Evolutionary conservation across 1,284 basidiomycete genomes (phyloP), one percentile per base, ranked within the genome.

Genomic region (Papiliotrema nemorosa): DNA sequence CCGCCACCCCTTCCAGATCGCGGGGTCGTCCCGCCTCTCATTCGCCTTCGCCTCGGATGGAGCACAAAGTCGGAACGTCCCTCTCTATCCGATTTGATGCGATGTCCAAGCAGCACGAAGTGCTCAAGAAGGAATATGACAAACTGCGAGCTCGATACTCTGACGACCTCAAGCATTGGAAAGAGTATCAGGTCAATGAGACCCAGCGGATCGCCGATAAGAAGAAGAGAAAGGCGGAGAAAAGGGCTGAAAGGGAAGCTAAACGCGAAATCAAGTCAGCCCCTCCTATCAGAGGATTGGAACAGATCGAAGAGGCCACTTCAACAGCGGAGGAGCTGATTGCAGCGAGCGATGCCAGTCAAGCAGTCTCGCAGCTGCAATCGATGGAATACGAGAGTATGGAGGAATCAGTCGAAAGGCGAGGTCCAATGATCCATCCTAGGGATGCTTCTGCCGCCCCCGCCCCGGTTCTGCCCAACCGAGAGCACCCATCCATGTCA

Each of bases 131-230:
- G 3, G 61, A 60, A 26, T 61, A 64, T 41, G 55, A 62, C 16
- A 41, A 50, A 2, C 48, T 69, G 10, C 50, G 54, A 10, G 41
- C 48, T 14, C 49, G 55, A 31, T 55, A 64, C 36, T 36, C 55
- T 2, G 39, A 54, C 24, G 62, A 65, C 36, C 48, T 58, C 5
- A 51, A 49, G 43, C 63, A 64, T 33, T 64, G 62, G 60, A 63
- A 66, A 44, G 64, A 66, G 50, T 72, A 62, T 42, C 59, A 62
- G 31, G 54, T 54, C 1, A 55, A 60, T 2, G 57, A 67, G 36
- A 50, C 51, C 27, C 58, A 59, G 9, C 49, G 59, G 27, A 52
- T 50, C 34, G 57, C 62, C 44, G 27, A 57, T 18, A 63, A 62
- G 46, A 58, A 50, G 42, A 44, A 53, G 52, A 49, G 47, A 39